Conservation (phyloP, 192 early-diverging fungal genomes). For the Backusella liffmaniae region DNA sequence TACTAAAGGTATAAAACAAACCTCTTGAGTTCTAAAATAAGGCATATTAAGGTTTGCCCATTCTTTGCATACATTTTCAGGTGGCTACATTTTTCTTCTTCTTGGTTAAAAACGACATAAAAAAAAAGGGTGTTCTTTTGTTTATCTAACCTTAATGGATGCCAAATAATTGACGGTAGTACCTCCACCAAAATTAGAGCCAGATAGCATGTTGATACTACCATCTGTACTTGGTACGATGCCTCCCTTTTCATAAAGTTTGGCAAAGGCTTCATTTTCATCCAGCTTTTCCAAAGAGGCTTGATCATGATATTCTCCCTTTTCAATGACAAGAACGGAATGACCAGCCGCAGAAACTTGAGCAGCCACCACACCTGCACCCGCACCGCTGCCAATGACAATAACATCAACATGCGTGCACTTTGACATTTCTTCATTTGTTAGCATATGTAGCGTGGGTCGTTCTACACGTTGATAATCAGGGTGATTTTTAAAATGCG, state of each 20-base stretch:
- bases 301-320: conserved; percentile 56
- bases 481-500: background rate
- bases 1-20: background rate
- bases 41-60: conserved; percentile 63
- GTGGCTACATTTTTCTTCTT: conserved; percentile 39
- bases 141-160: background rate
- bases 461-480: background rate
- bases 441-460: background rate
- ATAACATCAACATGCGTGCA: conserved; percentile 55
- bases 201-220: conserved; percentile 52
- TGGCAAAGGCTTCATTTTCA: conserved; percentile 45
- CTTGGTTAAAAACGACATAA: conserved; percentile 26
- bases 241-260: conserved; percentile 54
- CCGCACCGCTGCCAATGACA: conserved; percentile 68
- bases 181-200: conserved; percentile 70
- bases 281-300: conserved; percentile 40
- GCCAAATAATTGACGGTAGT: conserved; percentile 63
- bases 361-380: conserved; percentile 63
- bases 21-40: conserved; percentile 44
- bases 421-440: background rate
- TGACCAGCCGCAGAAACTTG: conserved; percentile 60
- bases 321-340: conserved; percentile 70
- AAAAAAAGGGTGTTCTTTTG: conserved; percentile 24
- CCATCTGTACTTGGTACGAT: conserved; percentile 48
- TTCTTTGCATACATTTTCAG: conserved; percentile 64